Evolutionary conservation across 106 monocot species (phyloP).

Genomic region (Dendrobium nobile): DNA sequence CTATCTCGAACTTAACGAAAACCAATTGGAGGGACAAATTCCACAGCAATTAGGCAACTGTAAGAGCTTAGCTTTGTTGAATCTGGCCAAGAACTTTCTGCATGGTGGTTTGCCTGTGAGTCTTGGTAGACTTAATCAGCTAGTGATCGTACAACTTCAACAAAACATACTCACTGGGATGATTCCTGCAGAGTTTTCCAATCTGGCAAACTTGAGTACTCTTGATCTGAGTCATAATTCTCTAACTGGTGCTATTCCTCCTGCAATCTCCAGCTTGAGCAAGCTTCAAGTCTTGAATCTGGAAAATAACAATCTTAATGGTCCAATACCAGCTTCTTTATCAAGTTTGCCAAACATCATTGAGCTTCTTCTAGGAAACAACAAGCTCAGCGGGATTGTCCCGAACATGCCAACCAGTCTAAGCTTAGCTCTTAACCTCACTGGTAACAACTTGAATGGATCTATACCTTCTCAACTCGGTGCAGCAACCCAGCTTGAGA

Average conservation of each 20-base stretch:
- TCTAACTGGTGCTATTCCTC: conserved; percentile 32
- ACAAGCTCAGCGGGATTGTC: conserved; percentile 34
- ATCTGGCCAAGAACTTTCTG: conserved; percentile 42
- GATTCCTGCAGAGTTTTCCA: conserved; percentile 35
- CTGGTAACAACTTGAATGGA: conserved; percentile 40
- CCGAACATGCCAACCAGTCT: conserved; percentile 34
- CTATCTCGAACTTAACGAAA: conserved; percentile 6
- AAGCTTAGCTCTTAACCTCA: conserved; percentile 48
- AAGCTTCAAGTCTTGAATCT: conserved; percentile 34
- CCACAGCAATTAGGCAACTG: conserved; percentile 26
- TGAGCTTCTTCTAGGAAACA: conserved; percentile 48
- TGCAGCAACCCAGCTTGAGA: neutral
- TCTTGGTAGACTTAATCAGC: conserved; percentile 35
- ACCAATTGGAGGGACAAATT: conserved; percentile 19
- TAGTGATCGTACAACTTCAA: conserved; percentile 52
- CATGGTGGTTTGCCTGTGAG: conserved; percentile 24
- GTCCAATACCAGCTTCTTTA: conserved; percentile 35
- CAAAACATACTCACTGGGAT: conserved; percentile 32
- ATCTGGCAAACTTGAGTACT: conserved; percentile 17
- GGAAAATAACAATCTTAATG: conserved; percentile 26
- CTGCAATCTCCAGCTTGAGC: conserved; percentile 18
- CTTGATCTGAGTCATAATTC: conserved; percentile 52
- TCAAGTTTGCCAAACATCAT: conserved; percentile 15
- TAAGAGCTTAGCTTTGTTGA: conserved; percentile 32
- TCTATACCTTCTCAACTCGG: conserved; percentile 21